phyloP scores from a whole-genome alignment of 2,329 filamentous ascomycete genomes.

The Paraphaeosphaeria sporulosa region DNA sequence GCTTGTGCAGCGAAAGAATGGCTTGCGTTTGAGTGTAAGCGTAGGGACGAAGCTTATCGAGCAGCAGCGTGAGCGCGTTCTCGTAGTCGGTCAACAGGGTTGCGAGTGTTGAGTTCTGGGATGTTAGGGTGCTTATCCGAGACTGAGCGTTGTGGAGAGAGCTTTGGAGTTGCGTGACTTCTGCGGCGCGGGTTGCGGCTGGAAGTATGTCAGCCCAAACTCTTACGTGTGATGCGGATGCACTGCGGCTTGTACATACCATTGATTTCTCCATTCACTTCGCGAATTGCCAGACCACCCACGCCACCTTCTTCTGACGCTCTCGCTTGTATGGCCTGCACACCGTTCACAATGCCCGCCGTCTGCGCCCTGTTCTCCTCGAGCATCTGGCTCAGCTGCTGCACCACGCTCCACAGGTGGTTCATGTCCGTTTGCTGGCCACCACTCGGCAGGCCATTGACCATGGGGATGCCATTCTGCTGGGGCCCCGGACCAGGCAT shows the following conservation, averaged over 20 bases:
- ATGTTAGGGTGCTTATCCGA: conserved; percentile 33
- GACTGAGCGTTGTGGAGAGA: conserved; percentile 41
- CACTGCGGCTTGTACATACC: conserved; percentile 27
- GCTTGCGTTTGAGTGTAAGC: conserved; percentile 53
- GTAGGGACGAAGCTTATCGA: conserved; percentile 47
- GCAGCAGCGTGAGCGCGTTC: conserved; percentile 47
- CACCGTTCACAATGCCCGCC: conserved; percentile 47
- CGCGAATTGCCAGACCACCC: conserved; percentile 27
- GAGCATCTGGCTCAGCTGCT: conserved; percentile 49
- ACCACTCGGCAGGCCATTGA: conserved; percentile 48
- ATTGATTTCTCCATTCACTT: conserved; percentile 48
- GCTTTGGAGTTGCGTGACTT: conserved; percentile 40
- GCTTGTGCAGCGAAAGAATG: conserved; percentile 55
- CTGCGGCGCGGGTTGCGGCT: conserved; percentile 42
- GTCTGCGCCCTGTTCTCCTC: conserved; percentile 51
- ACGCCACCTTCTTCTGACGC: conserved; percentile 45
- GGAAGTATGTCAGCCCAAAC: conserved; percentile 16
- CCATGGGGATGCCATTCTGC: conserved; percentile 47
- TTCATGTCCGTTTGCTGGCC: conserved; percentile 55
- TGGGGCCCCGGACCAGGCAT: conserved; percentile 31
- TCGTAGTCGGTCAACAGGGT: conserved; percentile 52
- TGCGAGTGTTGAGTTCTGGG: conserved; percentile 36
- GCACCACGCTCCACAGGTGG: conserved; percentile 51
- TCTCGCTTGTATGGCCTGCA: conserved; percentile 47
- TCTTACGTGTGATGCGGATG: not conserved